phyloP scores from a whole-genome alignment of 345 rosid genomes.

The Euphorbia lathyris region DNA sequence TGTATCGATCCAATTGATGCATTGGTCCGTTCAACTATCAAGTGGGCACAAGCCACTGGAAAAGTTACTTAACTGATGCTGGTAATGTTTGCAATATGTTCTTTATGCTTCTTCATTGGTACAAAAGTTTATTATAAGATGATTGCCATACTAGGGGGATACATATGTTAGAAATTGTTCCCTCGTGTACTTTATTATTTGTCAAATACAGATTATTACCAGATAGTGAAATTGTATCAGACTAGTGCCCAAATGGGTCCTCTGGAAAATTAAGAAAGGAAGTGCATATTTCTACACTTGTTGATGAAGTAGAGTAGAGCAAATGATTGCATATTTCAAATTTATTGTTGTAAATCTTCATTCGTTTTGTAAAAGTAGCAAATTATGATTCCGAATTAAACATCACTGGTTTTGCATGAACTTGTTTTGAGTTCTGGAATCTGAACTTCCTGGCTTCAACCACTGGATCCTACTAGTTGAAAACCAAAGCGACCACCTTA shows the following conservation, averaged over 20 bases:
- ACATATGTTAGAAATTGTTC: not conserved
- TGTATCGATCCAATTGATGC: conserved; percentile 46
- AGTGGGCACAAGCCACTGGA: conserved; percentile 35
- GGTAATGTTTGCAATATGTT: conserved; percentile 3
- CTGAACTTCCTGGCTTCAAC: too few relatives aligned
- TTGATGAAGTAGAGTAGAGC: not conserved
- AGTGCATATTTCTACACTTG: not conserved
- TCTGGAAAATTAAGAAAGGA: not conserved
- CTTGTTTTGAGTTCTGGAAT: too few relatives aligned
- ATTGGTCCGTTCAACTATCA: conserved; percentile 42
- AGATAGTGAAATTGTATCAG: not conserved
- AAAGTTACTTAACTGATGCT: conserved; percentile 17
- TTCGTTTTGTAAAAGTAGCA: not conserved
- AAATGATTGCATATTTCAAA: not conserved
- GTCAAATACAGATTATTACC: not conserved
- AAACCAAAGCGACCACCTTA: too few relatives aligned
- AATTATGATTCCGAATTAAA: too few relatives aligned
- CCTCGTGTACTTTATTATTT: not conserved
- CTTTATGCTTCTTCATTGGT: not conserved
- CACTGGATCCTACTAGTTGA: too few relatives aligned
- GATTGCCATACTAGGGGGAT: conserved; percentile 2
- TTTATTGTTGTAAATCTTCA: not conserved
- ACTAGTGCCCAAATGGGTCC: not conserved
- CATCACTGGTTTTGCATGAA: too few relatives aligned
- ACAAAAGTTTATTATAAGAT: not conserved